phyloP scores from a whole-genome alignment of 2,329 filamentous ascomycete genomes.

The Penicillium decumbens region DNA sequence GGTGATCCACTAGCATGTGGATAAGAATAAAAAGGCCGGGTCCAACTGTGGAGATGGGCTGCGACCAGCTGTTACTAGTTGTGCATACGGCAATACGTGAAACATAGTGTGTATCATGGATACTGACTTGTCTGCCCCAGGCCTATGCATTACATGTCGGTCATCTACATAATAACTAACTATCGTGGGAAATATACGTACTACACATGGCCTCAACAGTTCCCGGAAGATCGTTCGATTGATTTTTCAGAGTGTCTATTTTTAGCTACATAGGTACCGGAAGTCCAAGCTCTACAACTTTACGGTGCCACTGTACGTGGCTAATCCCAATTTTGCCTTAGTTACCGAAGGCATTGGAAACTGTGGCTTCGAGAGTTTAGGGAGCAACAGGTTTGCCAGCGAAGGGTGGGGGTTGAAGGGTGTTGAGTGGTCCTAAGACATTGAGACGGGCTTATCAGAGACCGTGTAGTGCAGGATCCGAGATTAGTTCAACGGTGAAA shows the following conservation, averaged over 20 bases:
- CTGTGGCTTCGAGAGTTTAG: background rate
- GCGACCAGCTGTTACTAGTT: slow-evolving; percentile 12
- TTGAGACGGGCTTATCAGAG: background rate
- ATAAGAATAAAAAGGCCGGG: slow-evolving; percentile 13
- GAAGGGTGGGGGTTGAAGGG: background rate
- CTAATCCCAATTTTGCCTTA: background rate
- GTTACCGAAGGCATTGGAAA: background rate
- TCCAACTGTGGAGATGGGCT: slow-evolving; percentile 18
- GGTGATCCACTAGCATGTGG: slow-evolving; percentile 20
- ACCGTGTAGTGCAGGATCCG: background rate
- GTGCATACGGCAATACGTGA: slow-evolving; percentile 1
- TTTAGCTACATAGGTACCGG: background rate
- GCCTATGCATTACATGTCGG: too few relatives aligned
- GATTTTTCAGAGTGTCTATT: background rate
- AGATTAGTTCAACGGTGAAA: slow-evolving; percentile 16
- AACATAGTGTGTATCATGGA: background rate
- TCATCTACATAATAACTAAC: too few relatives aligned
- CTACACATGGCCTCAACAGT: too few relatives aligned
- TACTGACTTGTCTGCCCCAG: background rate
- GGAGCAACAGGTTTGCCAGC: background rate
- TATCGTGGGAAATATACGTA: too few relatives aligned
- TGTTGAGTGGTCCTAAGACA: background rate
- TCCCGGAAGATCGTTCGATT: too few relatives aligned
- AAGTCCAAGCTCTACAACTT: background rate
- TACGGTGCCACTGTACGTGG: background rate